A percentile compares a stretch with the other conserved stretches of the same genome.
Evolutionary conservation across 2,329 filamentous ascomycete species (phyloP).

Genomic region (Esteya vermicola): DNA sequence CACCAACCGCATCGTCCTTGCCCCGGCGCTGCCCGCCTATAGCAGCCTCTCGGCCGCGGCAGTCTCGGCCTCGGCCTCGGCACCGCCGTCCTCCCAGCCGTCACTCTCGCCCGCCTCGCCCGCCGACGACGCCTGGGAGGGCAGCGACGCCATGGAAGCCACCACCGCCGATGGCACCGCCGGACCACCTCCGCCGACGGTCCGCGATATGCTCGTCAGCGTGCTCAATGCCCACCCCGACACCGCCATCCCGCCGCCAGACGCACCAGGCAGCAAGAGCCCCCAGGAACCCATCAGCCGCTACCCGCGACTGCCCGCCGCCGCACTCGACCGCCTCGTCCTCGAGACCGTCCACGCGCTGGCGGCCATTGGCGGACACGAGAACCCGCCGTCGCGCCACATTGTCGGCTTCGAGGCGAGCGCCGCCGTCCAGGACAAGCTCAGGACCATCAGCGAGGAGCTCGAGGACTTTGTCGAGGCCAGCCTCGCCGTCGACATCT

Average conservation of each 20-base stretch:
- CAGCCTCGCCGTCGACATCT: constrained; percentile 71
- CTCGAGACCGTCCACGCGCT: constrained; percentile 85
- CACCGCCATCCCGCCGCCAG: constrained; percentile 29
- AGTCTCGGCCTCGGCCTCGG: background rate
- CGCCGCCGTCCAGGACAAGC: constrained; percentile 79
- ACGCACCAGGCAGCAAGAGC: constrained; percentile 43
- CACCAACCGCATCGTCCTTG: constrained; percentile 75
- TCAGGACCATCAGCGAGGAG: constrained; percentile 93
- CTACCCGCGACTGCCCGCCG: constrained; percentile 58
- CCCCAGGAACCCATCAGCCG: constrained; percentile 50
- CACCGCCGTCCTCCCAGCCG: constrained; percentile 41
- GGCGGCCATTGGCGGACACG: constrained; percentile 83
- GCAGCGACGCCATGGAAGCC: constrained; percentile 52
- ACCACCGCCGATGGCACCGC: no score
- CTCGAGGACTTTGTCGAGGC: constrained; percentile 91
- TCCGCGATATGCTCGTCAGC: constrained; percentile 69
- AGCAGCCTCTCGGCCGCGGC: no score
- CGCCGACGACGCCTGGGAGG: no score
- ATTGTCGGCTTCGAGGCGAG: constrained; percentile 88
- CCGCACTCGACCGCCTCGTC: constrained; percentile 59
- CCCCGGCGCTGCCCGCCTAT: constrained; percentile 54
- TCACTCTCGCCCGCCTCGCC: background rate
- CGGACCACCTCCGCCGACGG: constrained; percentile 58
- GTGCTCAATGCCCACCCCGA: constrained; percentile 65
- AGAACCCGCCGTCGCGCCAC: constrained; percentile 86